Percentiles rank a stretch among this genome's conserved stretches.
phyloP scores from a whole-genome alignment of 257 asterid genomes.

The Marsdenia floribunda region DNA sequence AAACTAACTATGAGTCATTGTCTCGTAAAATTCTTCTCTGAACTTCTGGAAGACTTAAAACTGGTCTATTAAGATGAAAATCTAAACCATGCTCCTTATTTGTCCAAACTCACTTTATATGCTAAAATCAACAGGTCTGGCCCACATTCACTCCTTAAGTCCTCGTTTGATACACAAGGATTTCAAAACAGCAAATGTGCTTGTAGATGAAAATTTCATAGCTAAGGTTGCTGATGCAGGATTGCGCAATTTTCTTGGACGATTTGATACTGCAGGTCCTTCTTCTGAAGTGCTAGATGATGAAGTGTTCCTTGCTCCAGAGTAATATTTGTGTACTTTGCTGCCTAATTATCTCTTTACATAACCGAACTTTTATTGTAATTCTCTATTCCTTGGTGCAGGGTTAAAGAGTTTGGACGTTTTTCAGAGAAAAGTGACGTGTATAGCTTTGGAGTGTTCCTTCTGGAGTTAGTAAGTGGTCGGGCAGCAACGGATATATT shows the following conservation, averaged over 20 bases:
- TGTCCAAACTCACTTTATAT: conserved; percentile 23
- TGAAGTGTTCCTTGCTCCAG: conserved; percentile 79
- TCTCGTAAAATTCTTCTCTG: conserved; percentile 22
- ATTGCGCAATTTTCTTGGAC: conserved; percentile 77
- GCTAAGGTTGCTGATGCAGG: conserved; percentile 97
- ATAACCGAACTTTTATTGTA: conserved; percentile 10
- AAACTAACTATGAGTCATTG: conserved; percentile 23
- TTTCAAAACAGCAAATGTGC: conserved; percentile 87
- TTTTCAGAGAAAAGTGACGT: conserved; percentile 90
- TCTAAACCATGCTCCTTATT: conserved; percentile 14
- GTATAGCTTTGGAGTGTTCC: conserved; percentile 85
- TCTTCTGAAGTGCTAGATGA: conserved; percentile 62
- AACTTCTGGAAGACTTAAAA: conserved; percentile 18
- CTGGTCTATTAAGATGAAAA: background rate
- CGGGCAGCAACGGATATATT: conserved; percentile 55
- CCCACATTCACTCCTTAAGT: conserved; percentile 79
- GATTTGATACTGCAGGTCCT: conserved; percentile 68
- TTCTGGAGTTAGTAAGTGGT: conserved; percentile 83
- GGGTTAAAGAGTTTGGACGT: conserved; percentile 79
- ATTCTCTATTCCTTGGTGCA: conserved; percentile 31
- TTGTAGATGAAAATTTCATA: conserved; percentile 82
- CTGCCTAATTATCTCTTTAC: conserved; percentile 1
- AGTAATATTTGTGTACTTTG: conserved; percentile 41
- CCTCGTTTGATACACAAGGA: conserved; percentile 89
- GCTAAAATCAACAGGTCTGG: conserved; percentile 48